These are phyloP conservation scores for Moniliella sp. DNA, from an alignment of 1,284 basidiomycete species.

Conservation along the genomic window DNA sequence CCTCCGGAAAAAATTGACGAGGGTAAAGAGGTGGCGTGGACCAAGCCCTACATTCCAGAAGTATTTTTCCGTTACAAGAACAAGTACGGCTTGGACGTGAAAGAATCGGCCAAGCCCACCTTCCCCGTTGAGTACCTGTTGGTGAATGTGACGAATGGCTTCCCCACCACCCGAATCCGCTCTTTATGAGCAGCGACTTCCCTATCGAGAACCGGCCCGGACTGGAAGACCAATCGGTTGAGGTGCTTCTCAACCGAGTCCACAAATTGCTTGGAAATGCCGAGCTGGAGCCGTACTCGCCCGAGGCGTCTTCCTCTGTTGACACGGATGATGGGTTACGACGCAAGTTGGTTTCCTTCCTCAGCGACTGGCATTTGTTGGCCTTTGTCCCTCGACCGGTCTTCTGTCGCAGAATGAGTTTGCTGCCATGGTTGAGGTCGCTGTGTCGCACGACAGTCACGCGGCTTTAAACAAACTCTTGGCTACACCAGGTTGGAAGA, in stretches of 20 bases:
- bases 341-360: constrained; percentile 14
- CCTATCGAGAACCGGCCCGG: constrained; percentile 75
- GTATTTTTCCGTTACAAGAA: constrained; percentile 99
- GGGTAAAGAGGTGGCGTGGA: too few relatives aligned
- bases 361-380: constrained; percentile 70
- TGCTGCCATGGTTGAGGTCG: constrained; percentile 47
- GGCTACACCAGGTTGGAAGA: constrained; percentile 40
- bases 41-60: constrained; percentile 70
- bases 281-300: constrained; percentile 9
- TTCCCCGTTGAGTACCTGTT: constrained; percentile 99
- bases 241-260: constrained; percentile 48
- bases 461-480: constrained; percentile 47
- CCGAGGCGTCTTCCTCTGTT: too few relatives aligned
- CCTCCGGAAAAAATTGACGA: too few relatives aligned
- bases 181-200: constrained; percentile 50
- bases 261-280: constrained; percentile 37
- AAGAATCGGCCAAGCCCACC: constrained; percentile 90
- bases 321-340: constrained; percentile 10
- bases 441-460: constrained; percentile 45
- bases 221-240: constrained; percentile 58
- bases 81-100: constrained; percentile 86
- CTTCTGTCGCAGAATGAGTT: constrained; percentile 35
- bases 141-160: constrained; percentile 82
- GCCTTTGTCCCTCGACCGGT: too few relatives aligned
- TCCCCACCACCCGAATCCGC: constrained; percentile 67